Evolutionary conservation across 2,329 filamentous ascomycete species (phyloP), one percentile per base, ranked within the genome.

Genomic region (Colletotrichum cordylinicola): DNA sequence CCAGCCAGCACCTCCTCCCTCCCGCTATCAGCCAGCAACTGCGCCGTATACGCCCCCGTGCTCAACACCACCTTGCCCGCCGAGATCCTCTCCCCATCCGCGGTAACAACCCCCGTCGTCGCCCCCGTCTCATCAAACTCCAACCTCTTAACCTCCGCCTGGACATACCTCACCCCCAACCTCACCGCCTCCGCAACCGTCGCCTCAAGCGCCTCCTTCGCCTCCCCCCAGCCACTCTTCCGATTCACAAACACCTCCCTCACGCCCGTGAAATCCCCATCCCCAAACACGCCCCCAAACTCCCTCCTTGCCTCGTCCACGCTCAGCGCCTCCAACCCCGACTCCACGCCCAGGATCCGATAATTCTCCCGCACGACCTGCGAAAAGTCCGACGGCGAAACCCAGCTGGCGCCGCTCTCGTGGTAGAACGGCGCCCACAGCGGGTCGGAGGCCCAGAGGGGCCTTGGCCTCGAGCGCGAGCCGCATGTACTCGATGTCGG

Each of bases 151-250:
- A 88, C 84, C 78, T 90, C 87, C 8, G 86, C 86, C 1, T 82
- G 83, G 10, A 90, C 83, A 70, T 90, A 91, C 79, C 86, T 86
- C 48, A 91, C 90, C 1, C 90, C 90, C 29, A 89, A 80, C 71
- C 85, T 83, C 2, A 90, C 78, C 16, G 85, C 87, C 78, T 83
- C 84, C 72, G 85, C 85, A 6, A 87, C 90, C 3, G 89, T 86
- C 9, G 86, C 86, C 72, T 83, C 80, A 65, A 91, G 80, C 58
- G 88, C 86, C 76, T 90, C 88, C 27, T 88, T 89, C 16, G 90
- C 90, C 55, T 88, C 88, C n/a, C 85, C 89, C 89, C 90, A 91
- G 0, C 90, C 90, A 80, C 88, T 90, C 43, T 86, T 89, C 79
- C 85, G 85, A 80, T 91, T 91, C 24, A 91, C 82, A 21, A 90